Percentiles rank a stretch among this genome's conserved stretches.
These are phyloP conservation scores for Paraconiothyrium sp. DNA, from an alignment of 2,329 filamentous ascomycete species.

Conservation along the genomic window DNA sequence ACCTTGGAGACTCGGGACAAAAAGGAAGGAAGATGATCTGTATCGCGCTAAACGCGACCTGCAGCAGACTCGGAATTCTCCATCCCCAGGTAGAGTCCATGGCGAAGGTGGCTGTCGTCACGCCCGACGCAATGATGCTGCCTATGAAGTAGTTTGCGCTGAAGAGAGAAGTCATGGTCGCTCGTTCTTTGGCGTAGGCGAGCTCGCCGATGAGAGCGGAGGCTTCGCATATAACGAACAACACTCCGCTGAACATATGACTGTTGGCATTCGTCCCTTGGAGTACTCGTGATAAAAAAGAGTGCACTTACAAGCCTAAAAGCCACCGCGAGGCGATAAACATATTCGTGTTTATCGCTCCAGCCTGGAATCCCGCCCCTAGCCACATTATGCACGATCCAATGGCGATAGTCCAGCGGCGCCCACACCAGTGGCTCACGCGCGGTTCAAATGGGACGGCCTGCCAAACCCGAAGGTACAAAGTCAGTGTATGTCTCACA, in stretches of 20 bases:
- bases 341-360: conserved; percentile 1
- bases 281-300: neutral
- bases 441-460: conserved; percentile 4
- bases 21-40: conserved; percentile 1
- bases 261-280: neutral
- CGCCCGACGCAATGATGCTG: conserved; percentile 1
- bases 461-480: no score
- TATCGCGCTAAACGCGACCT: neutral
- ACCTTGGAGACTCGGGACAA: conserved; percentile 1
- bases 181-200: conserved; percentile 4
- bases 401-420: conserved; percentile 6
- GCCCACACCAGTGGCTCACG: neutral
- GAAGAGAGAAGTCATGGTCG: conserved; percentile 2
- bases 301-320: conserved; percentile 3
- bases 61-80: conserved; percentile 4
- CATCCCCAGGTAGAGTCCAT: conserved; percentile 6
- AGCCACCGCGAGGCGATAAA: conserved; percentile 6
- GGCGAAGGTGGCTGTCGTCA: conserved; percentile 1
- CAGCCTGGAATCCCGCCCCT: conserved; percentile 4
- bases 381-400: conserved; percentile 8
- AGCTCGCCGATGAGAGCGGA: conserved; percentile 6
- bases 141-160: conserved; percentile 7
- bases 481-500: no score
- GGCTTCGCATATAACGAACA: conserved; percentile 7
- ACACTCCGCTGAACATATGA: neutral